A percentile compares a stretch with the other conserved stretches of the same genome.
Evolutionary conservation across 352 stramenopile species (phyloP).

Genomic region (Thraustotheca clavata): DNA sequence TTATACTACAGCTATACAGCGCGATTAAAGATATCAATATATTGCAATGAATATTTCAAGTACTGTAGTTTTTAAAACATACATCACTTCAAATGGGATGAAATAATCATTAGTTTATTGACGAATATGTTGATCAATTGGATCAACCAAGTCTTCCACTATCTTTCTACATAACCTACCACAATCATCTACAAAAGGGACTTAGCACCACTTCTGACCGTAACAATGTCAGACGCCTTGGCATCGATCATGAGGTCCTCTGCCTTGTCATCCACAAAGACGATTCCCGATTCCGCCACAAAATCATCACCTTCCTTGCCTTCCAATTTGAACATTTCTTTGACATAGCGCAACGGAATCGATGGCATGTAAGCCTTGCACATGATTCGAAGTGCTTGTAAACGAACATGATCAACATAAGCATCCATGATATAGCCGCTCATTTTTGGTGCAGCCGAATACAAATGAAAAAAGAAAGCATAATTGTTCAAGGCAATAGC

Average conservation of each 20-base stretch:
- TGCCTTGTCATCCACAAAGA: slow-evolving; percentile 30
- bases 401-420: slow-evolving; percentile 72
- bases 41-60: no score
- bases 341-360: slow-evolving; percentile 63
- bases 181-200: slow-evolving; percentile 16
- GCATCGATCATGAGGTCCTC: slow-evolving; percentile 44
- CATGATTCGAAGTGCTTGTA: slow-evolving; percentile 72
- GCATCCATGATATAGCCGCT: slow-evolving; percentile 85
- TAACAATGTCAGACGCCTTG: slow-evolving; percentile 78
- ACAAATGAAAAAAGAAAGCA: slow-evolving; percentile 84
- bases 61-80: no score
- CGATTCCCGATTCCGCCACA: slow-evolving; percentile 61
- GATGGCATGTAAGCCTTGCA: slow-evolving; percentile 81
- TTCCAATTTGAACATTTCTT: slow-evolving; percentile 61
- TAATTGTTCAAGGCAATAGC: slow-evolving; percentile 82
- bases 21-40: no score
- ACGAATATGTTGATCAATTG: no score
- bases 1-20: slow-evolving; percentile 7
- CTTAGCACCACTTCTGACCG: slow-evolving; percentile 34
- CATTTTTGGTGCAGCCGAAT: slow-evolving; percentile 83
- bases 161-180: no score
- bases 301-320: slow-evolving; percentile 63
- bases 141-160: no score
- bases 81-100: no score
- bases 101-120: no score